Percentiles rank a stretch among this genome's conserved stretches.
These are phyloP conservation scores for Corynespora cassiicola DNA, from an alignment of 2,329 filamentous ascomycete species.

Conservation along the genomic window DNA sequence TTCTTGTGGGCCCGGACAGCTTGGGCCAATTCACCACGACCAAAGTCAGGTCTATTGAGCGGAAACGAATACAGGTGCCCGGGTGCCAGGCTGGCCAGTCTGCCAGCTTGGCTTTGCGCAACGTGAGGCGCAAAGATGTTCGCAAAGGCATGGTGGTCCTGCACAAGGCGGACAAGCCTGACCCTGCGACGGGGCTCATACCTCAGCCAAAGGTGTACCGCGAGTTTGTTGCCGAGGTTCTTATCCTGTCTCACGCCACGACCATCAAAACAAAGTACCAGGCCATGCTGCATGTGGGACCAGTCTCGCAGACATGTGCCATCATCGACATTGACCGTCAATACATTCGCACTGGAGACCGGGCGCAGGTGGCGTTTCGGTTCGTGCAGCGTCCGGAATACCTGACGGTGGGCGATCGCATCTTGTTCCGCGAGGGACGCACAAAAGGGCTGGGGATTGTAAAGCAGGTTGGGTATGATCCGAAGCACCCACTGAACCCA, in stretches of 20 bases:
- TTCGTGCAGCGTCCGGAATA: constrained; percentile 97
- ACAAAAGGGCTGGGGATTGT: constrained; percentile 97
- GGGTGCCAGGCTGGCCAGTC: constrained; percentile 91
- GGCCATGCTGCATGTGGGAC: constrained; percentile 96
- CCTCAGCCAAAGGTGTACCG: constrained; percentile 59
- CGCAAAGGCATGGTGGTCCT: constrained; percentile 98
- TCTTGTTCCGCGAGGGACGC: constrained; percentile 91
- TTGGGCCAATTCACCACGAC: constrained; percentile 89
- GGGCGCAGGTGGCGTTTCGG: constrained; percentile 91
- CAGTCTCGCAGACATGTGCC: constrained; percentile 92
- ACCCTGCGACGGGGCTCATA: constrained; percentile 41
- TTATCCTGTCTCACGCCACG: constrained; percentile 94
- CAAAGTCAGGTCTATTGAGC: constrained; percentile 88
- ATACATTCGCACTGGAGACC: constrained; percentile 91
- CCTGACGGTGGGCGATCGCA: constrained; percentile 82
- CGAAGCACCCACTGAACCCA: constrained; percentile 53
- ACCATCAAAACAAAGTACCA: constrained; percentile 98
- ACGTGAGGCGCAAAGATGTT: constrained; percentile 87
- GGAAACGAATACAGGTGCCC: constrained; percentile 88
- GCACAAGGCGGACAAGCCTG: constrained; percentile 76
- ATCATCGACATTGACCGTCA: constrained; percentile 98
- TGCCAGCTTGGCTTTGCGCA: constrained; percentile 88
- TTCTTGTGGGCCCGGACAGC: constrained; percentile 88
- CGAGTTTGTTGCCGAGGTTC: constrained; percentile 72
- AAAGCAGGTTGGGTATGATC: constrained; percentile 88